Conservation (phyloP, 1,284 basidiomycete genomes). For the Puccinia novopanici region DNA sequence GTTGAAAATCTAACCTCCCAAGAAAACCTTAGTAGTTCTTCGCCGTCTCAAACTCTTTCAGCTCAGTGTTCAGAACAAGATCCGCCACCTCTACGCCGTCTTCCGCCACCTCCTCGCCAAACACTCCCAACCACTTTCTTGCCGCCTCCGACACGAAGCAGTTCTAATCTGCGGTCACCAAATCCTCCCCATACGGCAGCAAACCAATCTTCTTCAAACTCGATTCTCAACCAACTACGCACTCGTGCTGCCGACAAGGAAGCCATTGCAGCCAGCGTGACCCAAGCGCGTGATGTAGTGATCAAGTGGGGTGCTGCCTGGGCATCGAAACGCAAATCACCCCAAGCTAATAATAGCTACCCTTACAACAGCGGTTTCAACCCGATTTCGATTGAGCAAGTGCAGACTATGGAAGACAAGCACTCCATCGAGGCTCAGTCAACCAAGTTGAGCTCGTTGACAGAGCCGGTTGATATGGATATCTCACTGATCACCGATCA, state of each 20-base stretch:
- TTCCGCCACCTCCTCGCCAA: slow-evolving; percentile 39
- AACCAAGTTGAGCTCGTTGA: slow-evolving; percentile 5
- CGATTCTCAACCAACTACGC: slow-evolving; percentile 60
- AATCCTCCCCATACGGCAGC: slow-evolving; percentile 21
- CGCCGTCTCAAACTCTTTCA: not conserved
- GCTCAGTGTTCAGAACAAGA: slow-evolving; percentile 22
- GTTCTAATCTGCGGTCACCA: not conserved
- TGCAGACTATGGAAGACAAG: not conserved
- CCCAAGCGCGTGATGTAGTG: slow-evolving; percentile 74
- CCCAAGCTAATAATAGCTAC: slow-evolving; percentile 17
- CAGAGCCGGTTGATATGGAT: slow-evolving; percentile 25
- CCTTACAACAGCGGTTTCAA: slow-evolving; percentile 50
- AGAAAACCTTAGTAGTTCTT: slow-evolving; percentile 7
- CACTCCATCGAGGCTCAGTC: not conserved
- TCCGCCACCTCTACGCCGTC: slow-evolving; percentile 1
- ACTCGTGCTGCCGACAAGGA: slow-evolving; percentile 72
- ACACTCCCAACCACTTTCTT: slow-evolving; percentile 37
- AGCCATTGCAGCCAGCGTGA: slow-evolving; percentile 63
- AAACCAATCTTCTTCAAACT: slow-evolving; percentile 45
- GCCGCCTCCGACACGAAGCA: slow-evolving; percentile 37
- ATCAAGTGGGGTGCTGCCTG: slow-evolving; percentile 82
- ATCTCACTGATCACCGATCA: not conserved
- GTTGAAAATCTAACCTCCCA: not conserved
- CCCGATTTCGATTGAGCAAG: slow-evolving; percentile 41
- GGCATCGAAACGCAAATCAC: slow-evolving; percentile 58